Base-by-base conservation (phyloP, 768 basidiomycete species). In the Phlebiopsis gigantea region DNA sequence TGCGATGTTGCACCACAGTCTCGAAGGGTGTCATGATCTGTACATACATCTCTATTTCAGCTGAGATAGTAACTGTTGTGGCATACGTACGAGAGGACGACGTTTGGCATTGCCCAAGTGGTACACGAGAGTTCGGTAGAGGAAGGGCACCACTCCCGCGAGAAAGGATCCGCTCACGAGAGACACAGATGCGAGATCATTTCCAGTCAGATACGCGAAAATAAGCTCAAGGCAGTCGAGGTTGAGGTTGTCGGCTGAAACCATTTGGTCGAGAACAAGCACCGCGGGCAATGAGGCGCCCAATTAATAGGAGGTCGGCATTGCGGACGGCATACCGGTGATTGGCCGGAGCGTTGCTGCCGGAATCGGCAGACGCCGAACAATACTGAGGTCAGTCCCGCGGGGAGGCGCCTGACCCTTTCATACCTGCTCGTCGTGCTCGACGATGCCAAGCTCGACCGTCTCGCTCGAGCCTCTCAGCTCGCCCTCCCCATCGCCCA, bases 191-290 rank as follows among this genome's bases (percentile, higher is more conserved):
- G 81, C 75, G 29, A 90, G 77, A 62, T 88, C 85, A 0, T 69
- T 56, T 17, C 76, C 74, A 42, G 74, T 66, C 4, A 90, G 71
- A 61, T 77, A 72, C 0, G 72, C 68, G 60, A 85, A 85, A 17
- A 90, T 80, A n/a, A 83, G 73, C 64, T 86, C 84, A 42, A 89
- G 77, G 34, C 90, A 84, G 69, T 91, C 88, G 19, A 83, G 76
- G 59, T 89, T 83, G 46, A 88, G 73, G 62, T 80, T 86, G 61
- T 87, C 82, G 10, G 81, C 82, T 28, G 82, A 77, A 46, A 84
- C 80, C 86, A 87, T 88, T 15, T 47, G 22, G 34, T 39, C 17
- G 34, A 4, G 34, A 17, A 39, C 34, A 39, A 39, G 34, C n/a
- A n/a, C n/a, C n/a, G n/a, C n/a, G n/a, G n/a, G n/a, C n/a, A n/a